Base-by-base conservation (phyloP, 2,329 filamentous ascomycete genomes). In the Hypoxylon sp. region DNA sequence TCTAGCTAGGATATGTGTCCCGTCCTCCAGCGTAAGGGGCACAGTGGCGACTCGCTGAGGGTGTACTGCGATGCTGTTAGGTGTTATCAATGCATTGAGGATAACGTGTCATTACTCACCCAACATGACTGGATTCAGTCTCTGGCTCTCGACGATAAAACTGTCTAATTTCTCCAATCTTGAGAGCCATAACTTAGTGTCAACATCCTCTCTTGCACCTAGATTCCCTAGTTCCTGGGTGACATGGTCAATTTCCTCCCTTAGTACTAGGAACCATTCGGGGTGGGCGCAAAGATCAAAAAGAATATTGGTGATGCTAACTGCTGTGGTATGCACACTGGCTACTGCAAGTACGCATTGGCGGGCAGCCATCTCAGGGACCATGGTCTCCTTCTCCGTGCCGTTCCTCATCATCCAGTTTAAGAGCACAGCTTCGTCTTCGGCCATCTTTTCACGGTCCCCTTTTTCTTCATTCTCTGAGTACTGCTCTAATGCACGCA, bases 211-310 rank as follows among this genome's bases (percentile, higher is more conserved):
- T n/a, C n/a, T n/a, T n/a, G n/a, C n/a, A 9, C 6, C 17, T 5
- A 11, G 3, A 3, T 26, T n/a, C 2, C 25, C 37, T 3, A 4
- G 2, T 3, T 55, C 52, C 13, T 38, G 26, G 1, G 6, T 25
- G 7, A 46, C 27, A 2, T 38, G 21, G 5, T 36, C 27, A 13
- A 57, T 59, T 26, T 55, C 56, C n/a, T 53, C 46, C 6, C 51
- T 23, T 20, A 60, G 13, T 3, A 54, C 34, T 2, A 40, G 8
- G 7, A 53, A 27, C 32, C 42, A 60, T 25, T 57, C 56, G 7
- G 52, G 55, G 23, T 59, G 46, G 2, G 31, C 51, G 26, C 55
- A 59, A 1, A 61, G 46, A 3, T 60, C 56, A 17, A 49, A 57
- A 1, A 61, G 11, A 2, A 49, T 16, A 7, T 57, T 57, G 3